Base-by-base conservation (phyloP, 129 eudicot species). In the Arctium minus region DNA sequence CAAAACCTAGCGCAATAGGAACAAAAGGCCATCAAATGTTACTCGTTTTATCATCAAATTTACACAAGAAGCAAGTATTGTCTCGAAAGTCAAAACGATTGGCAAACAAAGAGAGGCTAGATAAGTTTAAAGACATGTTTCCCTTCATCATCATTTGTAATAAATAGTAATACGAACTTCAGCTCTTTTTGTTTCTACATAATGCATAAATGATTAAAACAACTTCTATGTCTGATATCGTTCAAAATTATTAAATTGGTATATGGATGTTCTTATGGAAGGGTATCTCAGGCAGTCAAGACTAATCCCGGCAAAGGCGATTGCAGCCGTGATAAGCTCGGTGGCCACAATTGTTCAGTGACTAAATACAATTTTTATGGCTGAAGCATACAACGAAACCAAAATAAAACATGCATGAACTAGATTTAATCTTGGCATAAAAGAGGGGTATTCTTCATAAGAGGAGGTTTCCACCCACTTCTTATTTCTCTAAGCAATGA, bases 1-100 rank as follows among this genome's bases (percentile, higher is more conserved):
- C 97, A 80, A 96, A 96, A 74, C 89, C 99, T 96, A 86, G 81
- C 73, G 76, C 53, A 78, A 74, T 42, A 76, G 1, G 6, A 76
- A 60, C 0, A 33, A 77, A 72, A 72, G 4, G 5, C 12, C 48
- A 73, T 84, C 78, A 78, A 79, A 29, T 6, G 74, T 18, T n/a
- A 40, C 39, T 22, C 3, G 22, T 62, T 81, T 15, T 39, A 30
- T 60, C 1, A 79, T 15, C 75, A 79, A 31, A 68, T 44, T 6
- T 6, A 68, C 37, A 56, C 4, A 30, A 44, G 1, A 53, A 79
- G 74, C 74, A 38, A 29, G 15, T 38, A n/a, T 67, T 12, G 37
- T 78, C 37, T 78, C 2, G 40, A 42, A 79, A 68, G 64, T 67
- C 27, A 79, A 29, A 67, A 68, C 42, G n/a, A 67, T 69, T 65